These are phyloP conservation scores for Colletotrichum karsti DNA, from an alignment of 2,329 filamentous ascomycete genomes.

Conservation along the genomic window DNA sequence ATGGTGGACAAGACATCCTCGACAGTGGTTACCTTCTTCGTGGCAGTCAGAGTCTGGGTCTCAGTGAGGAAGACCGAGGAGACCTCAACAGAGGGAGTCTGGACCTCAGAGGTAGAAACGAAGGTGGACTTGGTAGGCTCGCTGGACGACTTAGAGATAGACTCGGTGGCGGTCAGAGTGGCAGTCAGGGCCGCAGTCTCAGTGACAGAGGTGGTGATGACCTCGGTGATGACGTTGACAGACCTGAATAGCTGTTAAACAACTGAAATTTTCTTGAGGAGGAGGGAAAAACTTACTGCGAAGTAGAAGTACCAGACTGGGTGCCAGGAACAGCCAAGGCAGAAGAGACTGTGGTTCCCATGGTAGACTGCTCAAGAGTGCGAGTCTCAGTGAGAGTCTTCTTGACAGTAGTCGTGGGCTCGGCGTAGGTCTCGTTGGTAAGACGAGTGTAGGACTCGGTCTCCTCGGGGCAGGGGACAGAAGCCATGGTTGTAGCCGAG, in stretches of 20 bases:
- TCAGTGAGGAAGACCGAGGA: conserved; percentile 20
- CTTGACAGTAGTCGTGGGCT: conserved; percentile 14
- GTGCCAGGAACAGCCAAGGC: conserved; percentile 13
- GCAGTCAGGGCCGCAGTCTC: conserved; percentile 21
- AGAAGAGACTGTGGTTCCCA: conserved; percentile 20
- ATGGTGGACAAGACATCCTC: conserved; percentile 9
- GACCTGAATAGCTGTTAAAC: not conserved
- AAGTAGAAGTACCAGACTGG: not conserved
- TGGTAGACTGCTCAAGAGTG: conserved; percentile 11
- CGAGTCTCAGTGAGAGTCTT: conserved; percentile 14
- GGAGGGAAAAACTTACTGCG: conserved; percentile 1
- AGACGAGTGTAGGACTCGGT: not conserved
- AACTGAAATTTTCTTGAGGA: not conserved
- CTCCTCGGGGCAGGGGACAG: conserved; percentile 5
- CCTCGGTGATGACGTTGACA: conserved; percentile 6
- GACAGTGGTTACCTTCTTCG: conserved; percentile 3
- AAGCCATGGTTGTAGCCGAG: not conserved
- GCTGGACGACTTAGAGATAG: not conserved
- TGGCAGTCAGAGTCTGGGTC: conserved; percentile 18
- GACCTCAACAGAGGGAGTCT: conserved; percentile 3
- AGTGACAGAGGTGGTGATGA: conserved; percentile 23
- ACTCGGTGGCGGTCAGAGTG: not conserved
- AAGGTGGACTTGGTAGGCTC: not conserved
- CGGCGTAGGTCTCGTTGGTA: not conserved
- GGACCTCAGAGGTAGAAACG: not conserved